Evolutionary conservation across 2,329 filamentous ascomycete genomes (phyloP).

Genomic region (Alternaria burnsii): DNA sequence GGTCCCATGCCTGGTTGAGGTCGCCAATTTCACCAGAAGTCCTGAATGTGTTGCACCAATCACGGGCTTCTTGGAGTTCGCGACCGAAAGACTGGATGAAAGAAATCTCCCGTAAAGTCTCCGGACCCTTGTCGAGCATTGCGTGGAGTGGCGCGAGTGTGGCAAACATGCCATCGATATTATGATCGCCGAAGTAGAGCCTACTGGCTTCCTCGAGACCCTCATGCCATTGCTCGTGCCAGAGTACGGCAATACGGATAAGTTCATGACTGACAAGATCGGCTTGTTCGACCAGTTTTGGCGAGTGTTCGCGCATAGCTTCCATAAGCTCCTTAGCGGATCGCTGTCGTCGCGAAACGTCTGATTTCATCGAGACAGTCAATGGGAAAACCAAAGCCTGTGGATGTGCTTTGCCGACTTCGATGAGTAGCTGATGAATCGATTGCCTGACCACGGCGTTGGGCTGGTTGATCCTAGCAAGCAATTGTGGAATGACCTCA

Average conservation of each 20-base stretch:
- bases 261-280: slow-evolving; percentile 95
- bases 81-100: slow-evolving; percentile 98
- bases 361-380: slow-evolving; percentile 98
- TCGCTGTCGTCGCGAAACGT: slow-evolving; percentile 81
- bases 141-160: slow-evolving; percentile 90
- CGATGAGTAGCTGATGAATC: slow-evolving; percentile 89
- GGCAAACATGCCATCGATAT: slow-evolving; percentile 96
- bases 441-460: slow-evolving; percentile 87
- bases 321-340: slow-evolving; percentile 97
- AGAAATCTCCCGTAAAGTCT: slow-evolving; percentile 93
- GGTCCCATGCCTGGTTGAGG: slow-evolving; percentile 97
- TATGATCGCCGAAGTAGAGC: slow-evolving; percentile 96
- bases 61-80: slow-evolving; percentile 90
- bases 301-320: slow-evolving; percentile 94
- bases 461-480: slow-evolving; percentile 96
- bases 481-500: slow-evolving; percentile 95
- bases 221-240: slow-evolving; percentile 99
- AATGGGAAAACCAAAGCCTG: slow-evolving; percentile 96
- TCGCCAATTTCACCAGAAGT: slow-evolving; percentile 90
- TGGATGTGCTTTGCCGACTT: slow-evolving; percentile 92
- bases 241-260: slow-evolving; percentile 94
- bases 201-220: slow-evolving; percentile 95
- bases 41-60: slow-evolving; percentile 94
- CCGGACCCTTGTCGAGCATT: slow-evolving; percentile 86
- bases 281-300: slow-evolving; percentile 90